Evolutionary conservation across 1,139 yeast genomes (phyloP).

Genomic region (Zygoascus sp.): DNA sequence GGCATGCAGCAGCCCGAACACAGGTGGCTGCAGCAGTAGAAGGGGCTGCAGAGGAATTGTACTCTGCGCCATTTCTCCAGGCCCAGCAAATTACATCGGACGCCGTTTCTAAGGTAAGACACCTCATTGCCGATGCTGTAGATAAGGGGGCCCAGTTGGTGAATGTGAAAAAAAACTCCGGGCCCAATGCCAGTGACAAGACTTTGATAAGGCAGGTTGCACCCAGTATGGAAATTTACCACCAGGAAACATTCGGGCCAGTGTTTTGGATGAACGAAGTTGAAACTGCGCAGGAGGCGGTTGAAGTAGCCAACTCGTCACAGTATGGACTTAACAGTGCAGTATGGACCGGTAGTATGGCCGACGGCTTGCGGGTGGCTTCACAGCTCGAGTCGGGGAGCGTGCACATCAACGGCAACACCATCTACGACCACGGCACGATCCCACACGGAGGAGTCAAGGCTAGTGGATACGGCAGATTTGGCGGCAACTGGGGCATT

Average conservation of each 20-base stretch:
- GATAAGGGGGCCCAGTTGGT: slow-evolving; percentile 27
- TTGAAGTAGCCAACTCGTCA: slow-evolving; percentile 34
- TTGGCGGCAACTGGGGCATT: slow-evolving; percentile 50
- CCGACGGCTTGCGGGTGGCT: slow-evolving; percentile 40
- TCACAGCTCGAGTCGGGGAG: slow-evolving; percentile 43
- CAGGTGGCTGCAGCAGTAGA: slow-evolving; percentile 49
- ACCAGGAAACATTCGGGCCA: slow-evolving; percentile 49
- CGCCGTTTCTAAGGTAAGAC: slow-evolving; percentile 31
- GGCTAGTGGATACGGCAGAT: slow-evolving; percentile 49
- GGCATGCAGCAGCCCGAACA: slow-evolving; percentile 48
- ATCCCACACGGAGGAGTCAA: slow-evolving; percentile 57
- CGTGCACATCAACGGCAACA: slow-evolving; percentile 47
- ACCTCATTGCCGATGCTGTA: slow-evolving; percentile 42
- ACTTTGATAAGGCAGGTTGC: slow-evolving; percentile 39
- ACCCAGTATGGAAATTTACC: slow-evolving; percentile 35
- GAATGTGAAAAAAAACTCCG: background rate
- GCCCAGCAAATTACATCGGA: slow-evolving; percentile 32
- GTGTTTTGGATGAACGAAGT: slow-evolving; percentile 40
- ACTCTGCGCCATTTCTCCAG: slow-evolving; percentile 14
- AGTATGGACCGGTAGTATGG: slow-evolving; percentile 42
- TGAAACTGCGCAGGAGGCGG: slow-evolving; percentile 28
- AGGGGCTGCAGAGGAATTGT: slow-evolving; percentile 1
- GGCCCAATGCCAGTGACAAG: background rate
- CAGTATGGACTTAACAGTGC: slow-evolving; percentile 44
- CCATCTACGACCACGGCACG: slow-evolving; percentile 48